Evolutionary conservation across 169 alveolate genomes (phyloP), one percentile per base, ranked within the genome.

Genomic region (Plasmodium gallinaceum): DNA sequence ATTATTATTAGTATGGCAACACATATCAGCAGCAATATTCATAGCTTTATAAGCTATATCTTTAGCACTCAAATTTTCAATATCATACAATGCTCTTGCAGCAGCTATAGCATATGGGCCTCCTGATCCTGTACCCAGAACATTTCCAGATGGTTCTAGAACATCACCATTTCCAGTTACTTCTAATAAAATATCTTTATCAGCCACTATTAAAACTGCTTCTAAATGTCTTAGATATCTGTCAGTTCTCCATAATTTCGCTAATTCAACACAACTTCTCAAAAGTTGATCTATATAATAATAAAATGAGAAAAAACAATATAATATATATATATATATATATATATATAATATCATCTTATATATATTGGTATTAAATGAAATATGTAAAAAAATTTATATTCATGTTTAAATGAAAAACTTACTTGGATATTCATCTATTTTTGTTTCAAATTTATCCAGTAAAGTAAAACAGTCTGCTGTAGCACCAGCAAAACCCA

Each of bases 81-180:
- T 80, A 52, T 94, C 96, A 26, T 88, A 89, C 14, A 95, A 90
- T 26, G 96, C 97, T 45, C 94, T 68, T 16, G 97, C 97, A 5
- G 97, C 97, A 14, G 96, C 96, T 91, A 92, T 80, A 48, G 97
- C 97, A 66, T 93, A 95, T 18, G 96, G 96, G 14, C 97, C 97
- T 7, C 97, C 97, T 24, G 97, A 94, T 42, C 97, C 97, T 39
- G 95, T 92, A 5, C 96, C 97, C 46, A 95, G 90, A 22, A 95
- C 94, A 51, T 95, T 95, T 61, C 93, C 95, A 70, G 95, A 94
- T 7, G 95, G 92, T 88, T 95, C 97, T 60, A 95, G 87, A 61
- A 95, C 96, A 74, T 95, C 96, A 32, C 97, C 97, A 65, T 88
- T 90, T 22, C 97, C 97, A 24, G 95, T 94, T 37, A 95, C 95